Evolutionary conservation across 306 rosid genomes (phyloP).

Genomic region (Sesbania bispinosa): DNA sequence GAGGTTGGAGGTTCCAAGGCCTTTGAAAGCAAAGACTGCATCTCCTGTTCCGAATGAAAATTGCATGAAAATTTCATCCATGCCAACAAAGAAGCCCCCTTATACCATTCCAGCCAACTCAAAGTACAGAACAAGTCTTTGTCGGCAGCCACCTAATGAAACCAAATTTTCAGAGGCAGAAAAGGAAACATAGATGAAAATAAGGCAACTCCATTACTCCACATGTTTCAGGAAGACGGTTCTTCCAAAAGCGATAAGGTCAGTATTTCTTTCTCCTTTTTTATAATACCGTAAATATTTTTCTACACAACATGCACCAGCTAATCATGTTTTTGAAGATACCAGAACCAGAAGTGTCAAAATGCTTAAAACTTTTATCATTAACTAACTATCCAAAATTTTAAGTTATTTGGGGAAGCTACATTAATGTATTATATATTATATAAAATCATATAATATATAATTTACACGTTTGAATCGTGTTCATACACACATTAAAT

Average conservation of each 20-base stretch:
- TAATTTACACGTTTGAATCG: no score
- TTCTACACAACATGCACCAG: neutral
- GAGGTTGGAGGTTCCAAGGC: constrained; percentile 79
- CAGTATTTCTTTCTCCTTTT: constrained; percentile 8
- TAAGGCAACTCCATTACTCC: neutral
- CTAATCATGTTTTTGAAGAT: neutral
- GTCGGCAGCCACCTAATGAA: constrained; percentile 53
- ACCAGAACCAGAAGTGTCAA: neutral
- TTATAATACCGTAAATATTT: neutral
- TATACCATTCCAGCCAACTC: constrained; percentile 40
- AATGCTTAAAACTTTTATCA: neutral
- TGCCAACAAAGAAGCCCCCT: constrained; percentile 45
- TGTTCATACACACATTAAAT: no score
- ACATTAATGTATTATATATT: no score
- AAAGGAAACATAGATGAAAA: constrained; percentile 52
- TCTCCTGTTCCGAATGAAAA: constrained; percentile 37
- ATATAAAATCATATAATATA: no score
- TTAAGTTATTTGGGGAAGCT: no score
- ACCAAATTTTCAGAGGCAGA: constrained; percentile 68
- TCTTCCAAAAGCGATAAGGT: constrained; percentile 27
- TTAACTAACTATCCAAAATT: no score
- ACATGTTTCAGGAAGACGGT: neutral
- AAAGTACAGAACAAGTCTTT: constrained; percentile 36
- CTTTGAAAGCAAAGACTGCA: constrained; percentile 35
- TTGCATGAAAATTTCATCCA: constrained; percentile 32